Conservation (phyloP, 75 land plant species). For the Isoetes taiwanensis region DNA sequence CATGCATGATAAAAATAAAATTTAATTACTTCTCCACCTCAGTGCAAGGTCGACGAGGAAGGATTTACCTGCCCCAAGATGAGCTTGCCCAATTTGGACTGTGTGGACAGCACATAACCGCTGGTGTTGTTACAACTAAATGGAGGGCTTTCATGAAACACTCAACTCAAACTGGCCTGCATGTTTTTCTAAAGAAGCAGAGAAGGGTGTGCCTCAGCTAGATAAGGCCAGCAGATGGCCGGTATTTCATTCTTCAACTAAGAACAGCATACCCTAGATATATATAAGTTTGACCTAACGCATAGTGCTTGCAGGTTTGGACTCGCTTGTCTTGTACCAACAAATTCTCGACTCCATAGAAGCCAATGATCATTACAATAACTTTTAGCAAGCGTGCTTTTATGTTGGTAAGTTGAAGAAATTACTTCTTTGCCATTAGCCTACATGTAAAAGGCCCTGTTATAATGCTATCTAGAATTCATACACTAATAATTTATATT, state of each 20-base stretch:
- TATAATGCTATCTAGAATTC: no score
- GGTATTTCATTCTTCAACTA: conserved; percentile 7
- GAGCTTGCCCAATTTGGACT: conserved; percentile 41
- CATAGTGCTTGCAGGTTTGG: conserved; percentile 45
- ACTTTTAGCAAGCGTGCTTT: conserved; percentile 64
- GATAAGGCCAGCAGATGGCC: conserved; percentile 41
- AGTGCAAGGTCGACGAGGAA: conserved; percentile 46
- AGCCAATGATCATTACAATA: conserved; percentile 66
- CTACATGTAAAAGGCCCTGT: conserved; percentile 42
- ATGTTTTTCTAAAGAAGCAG: conserved; percentile 41
- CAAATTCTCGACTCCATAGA: conserved; percentile 66
- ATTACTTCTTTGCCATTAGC: conserved; percentile 42
- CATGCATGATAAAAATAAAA: no score
- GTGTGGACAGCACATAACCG: conserved; percentile 29
- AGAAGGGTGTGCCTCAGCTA: conserved; percentile 38
- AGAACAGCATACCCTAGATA: neutral
- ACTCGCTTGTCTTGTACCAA: conserved; percentile 61
- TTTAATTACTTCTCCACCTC: no score
- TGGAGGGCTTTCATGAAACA: conserved; percentile 56
- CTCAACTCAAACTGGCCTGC: conserved; percentile 35
- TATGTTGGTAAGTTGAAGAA: conserved; percentile 62
- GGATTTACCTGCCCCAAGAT: conserved; percentile 44
- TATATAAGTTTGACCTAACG: neutral
- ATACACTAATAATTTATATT: no score
- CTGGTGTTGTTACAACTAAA: conserved; percentile 24